Base-by-base conservation (phyloP, 73 alveolate species). In the Stentor roeselii region DNA sequence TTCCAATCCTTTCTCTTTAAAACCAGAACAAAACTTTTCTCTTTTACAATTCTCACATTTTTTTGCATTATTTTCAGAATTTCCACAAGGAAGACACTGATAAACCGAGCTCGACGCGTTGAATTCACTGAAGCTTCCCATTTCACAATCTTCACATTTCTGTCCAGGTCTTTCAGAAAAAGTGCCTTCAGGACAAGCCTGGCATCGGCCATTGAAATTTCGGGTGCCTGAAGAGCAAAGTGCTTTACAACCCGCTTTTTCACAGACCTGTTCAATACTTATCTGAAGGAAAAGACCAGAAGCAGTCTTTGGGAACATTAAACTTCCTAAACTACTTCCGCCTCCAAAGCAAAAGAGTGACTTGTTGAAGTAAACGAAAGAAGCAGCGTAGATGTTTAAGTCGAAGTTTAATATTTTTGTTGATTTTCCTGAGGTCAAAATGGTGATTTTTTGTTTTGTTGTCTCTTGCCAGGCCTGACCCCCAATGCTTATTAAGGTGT, bases 131-230 rank as follows among this genome's bases (percentile, higher is more conserved):
- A 27, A 37, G n/a, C 38, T 76, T 2, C 84, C 84, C 39, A 36
- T 38, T n/a, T 34, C 60, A 35, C 84, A 76, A 6, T 0, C 0
- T 76, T 27, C n/a, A 3, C 84, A 76, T 2, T 15, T 21, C 6
- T 50, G 6, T 21, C 67, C 67, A 50, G 6, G 14, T 21, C 36
- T 38, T 32, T 76, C 84, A 2, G n/a, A 27, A 41, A 27, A 76
- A 1, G 84, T 37, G 32, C 84, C 84, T 76, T 41, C 39, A 21
- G 84, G 84, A 39, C 84, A 76, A 21, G 39, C 42, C 6, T 21
- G 41, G 34, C 84, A 76, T 21, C 21, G 21, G 0, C 1, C 2
- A 39, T 34, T 34, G 36, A 21, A 50, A 11, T 6, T 11, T 11
- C 39, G 39, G 39, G 84, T 76, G 21, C 84, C 84, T 36, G 30